These are phyloP conservation scores for Arthroderma uncinatum DNA, from an alignment of 2,329 filamentous ascomycete species.

Conservation along the genomic window DNA sequence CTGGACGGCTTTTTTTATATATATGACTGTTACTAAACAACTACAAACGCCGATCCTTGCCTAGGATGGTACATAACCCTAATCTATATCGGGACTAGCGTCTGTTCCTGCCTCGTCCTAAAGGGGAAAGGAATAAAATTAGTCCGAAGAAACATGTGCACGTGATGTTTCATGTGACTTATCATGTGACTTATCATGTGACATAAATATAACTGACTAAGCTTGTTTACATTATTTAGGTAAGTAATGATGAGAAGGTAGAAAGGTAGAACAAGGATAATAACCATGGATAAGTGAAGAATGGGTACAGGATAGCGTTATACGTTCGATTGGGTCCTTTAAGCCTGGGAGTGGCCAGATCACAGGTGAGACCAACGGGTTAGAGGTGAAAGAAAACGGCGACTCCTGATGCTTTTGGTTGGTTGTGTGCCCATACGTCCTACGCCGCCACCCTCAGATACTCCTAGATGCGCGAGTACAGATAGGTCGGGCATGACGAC, in stretches of 20 bases:
- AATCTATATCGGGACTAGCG: background rate
- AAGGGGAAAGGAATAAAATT: background rate
- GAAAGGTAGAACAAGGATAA: background rate
- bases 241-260: background rate
- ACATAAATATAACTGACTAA: background rate
- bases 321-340: too few species aligned
- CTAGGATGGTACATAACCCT: background rate
- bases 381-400: too few species aligned
- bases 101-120: background rate
- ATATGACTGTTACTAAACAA: background rate
- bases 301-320: too few species aligned
- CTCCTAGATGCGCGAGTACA: too few species aligned
- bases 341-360: too few species aligned
- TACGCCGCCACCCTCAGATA: too few species aligned
- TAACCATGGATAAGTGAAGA: too few species aligned
- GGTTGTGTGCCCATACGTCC: too few species aligned
- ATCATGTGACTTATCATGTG: background rate
- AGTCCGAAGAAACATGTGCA: background rate
- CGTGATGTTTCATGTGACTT: too few species aligned
- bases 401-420: too few species aligned
- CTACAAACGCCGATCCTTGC: background rate
- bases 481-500: too few species aligned
- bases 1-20: background rate
- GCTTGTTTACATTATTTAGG: background rate
- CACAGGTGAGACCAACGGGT: too few species aligned